A percentile compares a stretch with the other conserved stretches of the same genome.
Conservation (phyloP, 208 protist species). For the Acanthamoeba triangularis region DNA sequence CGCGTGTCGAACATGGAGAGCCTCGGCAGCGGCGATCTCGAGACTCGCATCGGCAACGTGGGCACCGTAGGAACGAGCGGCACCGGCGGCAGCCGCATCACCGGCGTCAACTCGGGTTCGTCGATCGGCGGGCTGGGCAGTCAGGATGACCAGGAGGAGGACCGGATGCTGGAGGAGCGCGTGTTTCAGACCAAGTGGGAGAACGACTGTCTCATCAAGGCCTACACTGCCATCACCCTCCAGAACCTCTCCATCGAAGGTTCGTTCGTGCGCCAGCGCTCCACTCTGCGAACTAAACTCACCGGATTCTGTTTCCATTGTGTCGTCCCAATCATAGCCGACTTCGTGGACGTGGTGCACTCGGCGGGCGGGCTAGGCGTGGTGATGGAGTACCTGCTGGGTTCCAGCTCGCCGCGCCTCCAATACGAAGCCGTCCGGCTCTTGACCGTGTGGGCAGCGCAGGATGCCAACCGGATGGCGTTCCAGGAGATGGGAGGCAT, state of each 20-base stretch:
- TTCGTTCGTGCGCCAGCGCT: not conserved
- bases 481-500: conserved; percentile 49
- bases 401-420: conserved; percentile 50
- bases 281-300: not conserved
- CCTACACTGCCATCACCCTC: conserved; percentile 69
- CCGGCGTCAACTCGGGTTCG: not conserved
- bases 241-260: conserved; percentile 75
- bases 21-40: not conserved
- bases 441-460: conserved; percentile 30
- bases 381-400: conserved; percentile 26
- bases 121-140: not conserved
- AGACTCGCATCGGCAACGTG: conserved; percentile 8
- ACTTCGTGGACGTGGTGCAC: conserved; percentile 51
- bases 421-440: conserved; percentile 58
- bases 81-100: not conserved
- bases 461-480: conserved; percentile 21
- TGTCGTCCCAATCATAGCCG: not conserved
- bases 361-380: conserved; percentile 34
- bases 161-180: conserved; percentile 62
- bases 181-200: conserved; percentile 75
- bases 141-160: conserved; percentile 1
- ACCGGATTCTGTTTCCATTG: not conserved
- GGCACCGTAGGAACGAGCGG: not conserved
- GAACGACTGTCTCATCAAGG: conserved; percentile 73
- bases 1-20: conserved; percentile 17